These are phyloP conservation scores for Phlyctochytrium planicorne DNA, from an alignment of 192 early-diverging fungal genomes.

Conservation along the genomic window DNA sequence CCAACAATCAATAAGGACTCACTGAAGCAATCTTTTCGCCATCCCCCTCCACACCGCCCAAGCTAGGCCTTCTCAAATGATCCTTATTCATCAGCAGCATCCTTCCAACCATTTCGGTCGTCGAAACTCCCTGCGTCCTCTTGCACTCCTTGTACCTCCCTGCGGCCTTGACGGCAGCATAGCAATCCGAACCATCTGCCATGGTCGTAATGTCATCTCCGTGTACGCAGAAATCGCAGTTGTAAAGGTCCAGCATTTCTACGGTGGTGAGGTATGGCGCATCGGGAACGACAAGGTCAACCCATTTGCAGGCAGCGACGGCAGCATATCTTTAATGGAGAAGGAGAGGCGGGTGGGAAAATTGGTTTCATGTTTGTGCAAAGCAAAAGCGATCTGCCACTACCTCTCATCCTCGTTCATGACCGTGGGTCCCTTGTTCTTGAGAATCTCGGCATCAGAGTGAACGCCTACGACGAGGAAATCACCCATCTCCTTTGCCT, in stretches of 20 bases:
- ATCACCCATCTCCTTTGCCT: constrained; percentile 95
- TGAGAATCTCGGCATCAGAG: constrained; percentile 88
- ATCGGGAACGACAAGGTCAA: constrained; percentile 85
- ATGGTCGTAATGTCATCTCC: constrained; percentile 97
- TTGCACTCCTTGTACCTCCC: constrained; percentile 94
- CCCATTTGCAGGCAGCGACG: constrained; percentile 97
- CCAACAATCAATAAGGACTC: constrained; percentile 1
- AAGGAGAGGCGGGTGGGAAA: background rate
- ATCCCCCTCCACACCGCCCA: background rate
- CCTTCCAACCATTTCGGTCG: constrained; percentile 92
- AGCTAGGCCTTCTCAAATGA: constrained; percentile 46
- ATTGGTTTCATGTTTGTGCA: background rate
- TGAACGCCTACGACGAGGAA: constrained; percentile 94
- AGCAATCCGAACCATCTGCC: constrained; percentile 96
- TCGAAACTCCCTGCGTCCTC: constrained; percentile 94
- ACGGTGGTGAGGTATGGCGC: constrained; percentile 92
- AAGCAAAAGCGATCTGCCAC: background rate
- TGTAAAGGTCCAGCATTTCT: constrained; percentile 79
- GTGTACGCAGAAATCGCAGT: constrained; percentile 94
- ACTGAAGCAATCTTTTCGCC: constrained; percentile 15
- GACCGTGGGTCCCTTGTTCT: constrained; percentile 95
- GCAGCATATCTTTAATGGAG: constrained; percentile 71
- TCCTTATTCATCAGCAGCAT: constrained; percentile 91
- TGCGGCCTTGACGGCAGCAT: constrained; percentile 92
- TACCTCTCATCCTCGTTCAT: constrained; percentile 94